A percentile compares a stretch with the other conserved stretches of the same genome.
Conservation (phyloP, 768 basidiomycete species). For the Hemileccinum rubropunctum region DNA sequence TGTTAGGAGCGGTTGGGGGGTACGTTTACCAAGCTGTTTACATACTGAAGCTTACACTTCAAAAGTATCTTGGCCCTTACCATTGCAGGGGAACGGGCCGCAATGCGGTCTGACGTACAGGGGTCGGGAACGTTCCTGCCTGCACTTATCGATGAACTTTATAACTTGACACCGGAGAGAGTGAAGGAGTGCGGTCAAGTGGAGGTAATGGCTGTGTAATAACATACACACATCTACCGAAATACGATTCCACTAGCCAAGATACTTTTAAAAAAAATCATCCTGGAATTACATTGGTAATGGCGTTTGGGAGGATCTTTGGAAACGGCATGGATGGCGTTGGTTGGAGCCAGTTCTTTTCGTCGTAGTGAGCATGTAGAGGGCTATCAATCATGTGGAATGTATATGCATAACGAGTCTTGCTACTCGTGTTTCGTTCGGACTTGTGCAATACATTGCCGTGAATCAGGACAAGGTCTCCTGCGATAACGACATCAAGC, state of each 20-base stretch:
- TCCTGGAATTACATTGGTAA: no score
- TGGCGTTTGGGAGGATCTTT: conserved; percentile 39
- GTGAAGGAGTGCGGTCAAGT: conserved; percentile 31
- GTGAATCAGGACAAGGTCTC: conserved; percentile 92
- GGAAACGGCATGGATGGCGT: conserved; percentile 81
- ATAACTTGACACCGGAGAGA: conserved; percentile 38
- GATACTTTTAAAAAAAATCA: no score
- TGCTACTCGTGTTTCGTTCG: conserved; percentile 75
- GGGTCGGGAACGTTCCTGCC: conserved; percentile 66
- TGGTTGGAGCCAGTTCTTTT: conserved; percentile 95
- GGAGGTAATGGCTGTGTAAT: conserved; percentile 13
- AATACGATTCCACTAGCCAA: not conserved
- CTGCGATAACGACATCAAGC: conserved; percentile 34
- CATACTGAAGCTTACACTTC: conserved; percentile 3
- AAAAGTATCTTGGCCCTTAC: conserved; percentile 55
- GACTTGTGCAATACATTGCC: conserved; percentile 92
- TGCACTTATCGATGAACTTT: conserved; percentile 64
- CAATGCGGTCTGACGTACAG: conserved; percentile 45
- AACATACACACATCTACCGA: not conserved
- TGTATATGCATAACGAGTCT: conserved; percentile 90
- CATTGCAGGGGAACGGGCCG: conserved; percentile 61
- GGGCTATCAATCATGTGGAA: conserved; percentile 91
- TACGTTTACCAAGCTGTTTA: conserved; percentile 32
- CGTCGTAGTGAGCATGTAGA: conserved; percentile 71
- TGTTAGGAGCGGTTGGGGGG: conserved; percentile 77